These are phyloP conservation scores for Catenaria anguillulae DNA, from an alignment of 371 early-diverging fungal species.

Conservation along the genomic window DNA sequence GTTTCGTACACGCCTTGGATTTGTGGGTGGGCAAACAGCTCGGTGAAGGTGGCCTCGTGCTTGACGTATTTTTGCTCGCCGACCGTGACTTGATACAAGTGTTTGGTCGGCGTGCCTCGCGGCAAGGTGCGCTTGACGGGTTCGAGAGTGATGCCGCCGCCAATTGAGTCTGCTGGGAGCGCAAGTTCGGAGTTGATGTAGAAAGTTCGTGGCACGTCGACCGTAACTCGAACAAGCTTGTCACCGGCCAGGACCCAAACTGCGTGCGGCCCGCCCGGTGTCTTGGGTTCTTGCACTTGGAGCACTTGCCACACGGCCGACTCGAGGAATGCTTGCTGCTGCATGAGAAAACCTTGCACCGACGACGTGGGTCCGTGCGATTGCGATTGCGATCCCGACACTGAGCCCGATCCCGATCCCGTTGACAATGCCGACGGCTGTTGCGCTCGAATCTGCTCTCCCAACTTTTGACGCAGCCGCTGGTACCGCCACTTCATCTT, in stretches of 20 bases:
- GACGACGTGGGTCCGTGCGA: not conserved
- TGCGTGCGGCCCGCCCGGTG: constrained; percentile 62
- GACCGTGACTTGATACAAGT: constrained; percentile 69
- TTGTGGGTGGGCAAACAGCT: constrained; percentile 70
- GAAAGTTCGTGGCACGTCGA: constrained; percentile 67
- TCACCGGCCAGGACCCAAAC: constrained; percentile 67
- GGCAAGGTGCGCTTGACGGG: constrained; percentile 31
- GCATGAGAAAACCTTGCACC: constrained; percentile 12
- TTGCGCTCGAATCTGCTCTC: too few species aligned
- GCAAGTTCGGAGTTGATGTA: constrained; percentile 47
- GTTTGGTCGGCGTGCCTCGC: constrained; percentile 34
- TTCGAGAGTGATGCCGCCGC: constrained; percentile 16
- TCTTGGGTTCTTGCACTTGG: constrained; percentile 46
- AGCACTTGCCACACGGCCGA: constrained; percentile 63
- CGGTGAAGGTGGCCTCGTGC: constrained; percentile 49
- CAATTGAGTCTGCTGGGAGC: constrained; percentile 15
- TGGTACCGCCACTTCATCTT: constrained; percentile 56
- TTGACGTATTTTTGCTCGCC: constrained; percentile 54
- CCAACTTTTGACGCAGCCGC: constrained; percentile 32
- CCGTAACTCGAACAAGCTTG: constrained; percentile 45
- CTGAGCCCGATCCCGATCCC: not conserved
- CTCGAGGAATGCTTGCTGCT: constrained; percentile 20
- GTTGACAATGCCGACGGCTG: not conserved
- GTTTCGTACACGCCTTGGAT: constrained; percentile 89
- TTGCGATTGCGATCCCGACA: too few species aligned